These are phyloP conservation scores for Penicillium soppii DNA, from an alignment of 495 filamentous ascomycete species.

Conservation along the genomic window DNA sequence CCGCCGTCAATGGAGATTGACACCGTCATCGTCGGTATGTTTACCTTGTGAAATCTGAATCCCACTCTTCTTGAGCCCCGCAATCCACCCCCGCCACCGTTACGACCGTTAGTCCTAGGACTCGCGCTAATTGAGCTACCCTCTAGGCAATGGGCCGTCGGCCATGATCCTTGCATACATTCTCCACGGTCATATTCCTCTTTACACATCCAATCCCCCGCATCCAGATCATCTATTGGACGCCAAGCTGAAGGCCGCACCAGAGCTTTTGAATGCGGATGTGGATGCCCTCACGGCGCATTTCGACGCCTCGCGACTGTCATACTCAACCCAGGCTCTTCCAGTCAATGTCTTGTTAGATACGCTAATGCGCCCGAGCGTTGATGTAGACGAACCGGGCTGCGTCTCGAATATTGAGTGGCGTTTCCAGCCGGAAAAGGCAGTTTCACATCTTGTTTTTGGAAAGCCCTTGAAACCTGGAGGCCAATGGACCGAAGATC, in stretches of 20 bases:
- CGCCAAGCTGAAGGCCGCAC: slow-evolving; percentile 45
- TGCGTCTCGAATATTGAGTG: slow-evolving; percentile 55
- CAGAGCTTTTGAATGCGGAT: slow-evolving; percentile 48
- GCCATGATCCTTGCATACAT: slow-evolving; percentile 68
- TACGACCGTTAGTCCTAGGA: neutral
- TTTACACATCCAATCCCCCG: slow-evolving; percentile 50
- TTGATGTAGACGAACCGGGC: slow-evolving; percentile 55
- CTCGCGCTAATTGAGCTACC: slow-evolving; percentile 1
- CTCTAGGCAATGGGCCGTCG: slow-evolving; percentile 61
- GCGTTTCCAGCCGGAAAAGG: slow-evolving; percentile 49
- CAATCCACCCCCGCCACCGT: slow-evolving; percentile 8
- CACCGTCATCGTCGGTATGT: slow-evolving; percentile 50
- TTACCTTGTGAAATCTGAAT: neutral
- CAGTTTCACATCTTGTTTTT: slow-evolving; percentile 58
- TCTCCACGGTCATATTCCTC: slow-evolving; percentile 64
- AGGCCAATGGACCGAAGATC: slow-evolving; percentile 65
- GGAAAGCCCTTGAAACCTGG: slow-evolving; percentile 54
- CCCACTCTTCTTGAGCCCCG: slow-evolving; percentile 9
- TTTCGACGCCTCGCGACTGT: slow-evolving; percentile 59
- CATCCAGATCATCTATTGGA: slow-evolving; percentile 64
- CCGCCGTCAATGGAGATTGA: slow-evolving; percentile 44
- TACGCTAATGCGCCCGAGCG: slow-evolving; percentile 62
- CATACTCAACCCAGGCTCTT: slow-evolving; percentile 65
- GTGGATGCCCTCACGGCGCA: slow-evolving; percentile 54
- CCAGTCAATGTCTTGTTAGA: slow-evolving; percentile 65